Conservation (phyloP, 805 yeast genomes). For the Metschnikowia bowlesiae region DNA sequence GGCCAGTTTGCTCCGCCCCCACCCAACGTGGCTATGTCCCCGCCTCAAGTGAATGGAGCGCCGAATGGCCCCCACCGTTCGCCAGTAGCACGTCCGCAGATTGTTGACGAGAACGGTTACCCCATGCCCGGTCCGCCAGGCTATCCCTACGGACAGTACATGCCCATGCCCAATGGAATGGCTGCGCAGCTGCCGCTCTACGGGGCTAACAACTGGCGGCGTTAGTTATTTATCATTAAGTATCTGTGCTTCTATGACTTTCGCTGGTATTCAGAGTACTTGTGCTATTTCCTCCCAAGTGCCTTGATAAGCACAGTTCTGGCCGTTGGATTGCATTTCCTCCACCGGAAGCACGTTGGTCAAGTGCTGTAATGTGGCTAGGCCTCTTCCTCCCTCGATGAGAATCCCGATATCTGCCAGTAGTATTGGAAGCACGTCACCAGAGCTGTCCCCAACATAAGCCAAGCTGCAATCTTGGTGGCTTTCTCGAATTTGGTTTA, state of each 20-base stretch:
- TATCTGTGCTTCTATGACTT: background rate
- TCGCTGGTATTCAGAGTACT: background rate
- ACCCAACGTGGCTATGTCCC: slow-evolving; percentile 13
- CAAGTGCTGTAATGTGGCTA: background rate
- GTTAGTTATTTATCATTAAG: background rate
- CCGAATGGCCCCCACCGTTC: slow-evolving; percentile 14
- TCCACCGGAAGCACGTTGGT: background rate
- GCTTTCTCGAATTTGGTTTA: slow-evolving; percentile 11
- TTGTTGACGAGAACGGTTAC: slow-evolving; percentile 12
- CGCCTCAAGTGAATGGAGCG: slow-evolving; percentile 9
- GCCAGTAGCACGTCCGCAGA: slow-evolving; percentile 13
- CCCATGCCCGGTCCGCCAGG: slow-evolving; percentile 28
- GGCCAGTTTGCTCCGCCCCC: slow-evolving; percentile 15
- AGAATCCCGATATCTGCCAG: slow-evolving; percentile 46
- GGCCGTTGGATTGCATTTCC: no score
- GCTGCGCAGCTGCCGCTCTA: slow-evolving; percentile 22
- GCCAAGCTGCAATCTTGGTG: slow-evolving; percentile 19
- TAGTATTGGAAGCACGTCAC: slow-evolving; percentile 47
- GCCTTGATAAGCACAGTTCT: background rate
- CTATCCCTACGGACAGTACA: slow-evolving; percentile 35
- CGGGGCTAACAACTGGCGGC: slow-evolving; percentile 17
- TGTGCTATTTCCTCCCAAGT: slow-evolving; percentile 3
- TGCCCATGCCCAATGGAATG: slow-evolving; percentile 31
- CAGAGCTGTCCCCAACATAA: slow-evolving; percentile 61
- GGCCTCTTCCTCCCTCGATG: slow-evolving; percentile 29